Base-by-base conservation (phyloP, 345 rosid genomes). In the Cardiospermum halicacabum region DNA sequence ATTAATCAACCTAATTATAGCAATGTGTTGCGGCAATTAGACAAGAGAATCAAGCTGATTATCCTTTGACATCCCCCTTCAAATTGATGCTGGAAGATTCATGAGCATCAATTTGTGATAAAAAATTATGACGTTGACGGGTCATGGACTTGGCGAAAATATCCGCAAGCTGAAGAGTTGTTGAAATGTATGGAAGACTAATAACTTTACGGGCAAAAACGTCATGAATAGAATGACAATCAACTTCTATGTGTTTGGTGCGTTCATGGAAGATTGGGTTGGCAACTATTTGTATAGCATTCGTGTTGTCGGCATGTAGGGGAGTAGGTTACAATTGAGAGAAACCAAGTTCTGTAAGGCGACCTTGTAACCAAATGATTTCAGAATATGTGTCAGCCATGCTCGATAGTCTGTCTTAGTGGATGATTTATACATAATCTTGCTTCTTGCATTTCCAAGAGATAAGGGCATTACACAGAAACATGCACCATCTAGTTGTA, bases 221-320 rank as follows among this genome's bases (percentile, higher is more conserved):
- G 7, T 32, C 36, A 3, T 32, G 36, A 7, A 32, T 32, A 32
- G 7, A 32, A 7, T 32, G 7, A 7, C 22, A 37, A 11, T 69
- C 37, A 15, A 42, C 57, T 16, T 54, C 36, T 11, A 69, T 15
- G 3, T 69, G 56, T 16, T 62, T 62, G 0, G n/a, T 61, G 16
- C 28, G 15, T 2, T 70, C n/a, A 12, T 67, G 65, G 13, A 19
- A 67, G 19, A 58, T 1, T 9, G 0, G 71, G 27, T 58, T 67
- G 9, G 39, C 11, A 2, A 9, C 0, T 58, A 58, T 58, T 19
- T 49, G 18, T 7, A 66, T 66, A 6, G 10, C 60, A 68, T 45
- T 58, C 1, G 43, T 69, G 18, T 62, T 62, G 36, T 54, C 27
- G 1, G 9, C 37, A 69, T 39, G 32, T 2, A 54, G 19, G 6